phyloP scores from a whole-genome alignment of 129 eudicot genomes.

The Centrapalus pauciflorus region DNA sequence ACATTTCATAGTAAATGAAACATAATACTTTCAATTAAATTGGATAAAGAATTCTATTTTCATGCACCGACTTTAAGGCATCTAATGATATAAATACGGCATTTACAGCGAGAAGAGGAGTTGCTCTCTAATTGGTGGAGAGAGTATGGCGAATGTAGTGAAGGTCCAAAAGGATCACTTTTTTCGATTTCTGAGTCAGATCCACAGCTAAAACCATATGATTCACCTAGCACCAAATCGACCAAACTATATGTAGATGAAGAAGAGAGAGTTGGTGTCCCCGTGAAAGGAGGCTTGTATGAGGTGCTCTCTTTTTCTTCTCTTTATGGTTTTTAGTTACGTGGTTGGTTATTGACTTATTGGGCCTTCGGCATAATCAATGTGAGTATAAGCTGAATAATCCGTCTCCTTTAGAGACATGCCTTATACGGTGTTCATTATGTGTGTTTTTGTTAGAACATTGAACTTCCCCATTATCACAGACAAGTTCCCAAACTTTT shows the following conservation, averaged over 20 bases:
- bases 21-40: background rate
- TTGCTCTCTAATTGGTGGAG: slow-evolving; percentile 92
- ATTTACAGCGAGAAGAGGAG: slow-evolving; percentile 83
- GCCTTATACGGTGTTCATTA: too few relatives aligned
- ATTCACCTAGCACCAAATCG: slow-evolving; percentile 33
- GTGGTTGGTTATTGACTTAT: background rate
- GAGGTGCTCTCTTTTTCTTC: slow-evolving; percentile 55
- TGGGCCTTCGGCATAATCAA: background rate
- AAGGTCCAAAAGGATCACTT: slow-evolving; percentile 69
- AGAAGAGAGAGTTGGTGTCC: slow-evolving; percentile 98
- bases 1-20: background rate
- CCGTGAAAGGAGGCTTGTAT: slow-evolving; percentile 97
- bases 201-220: slow-evolving; percentile 17
- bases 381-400: background rate
- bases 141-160: slow-evolving; percentile 96
- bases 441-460: too few relatives aligned
- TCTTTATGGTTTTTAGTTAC: background rate
- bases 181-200: slow-evolving; percentile 31
- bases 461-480: too few relatives aligned
- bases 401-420: background rate
- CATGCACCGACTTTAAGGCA: background rate
- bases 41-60: background rate
- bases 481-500: too few relatives aligned
- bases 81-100: slow-evolving; percentile 10
- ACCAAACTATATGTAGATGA: slow-evolving; percentile 38